Evolutionary conservation across 2,329 filamentous ascomycete species (phyloP).

Genomic region (Grosmannia clavigera): DNA sequence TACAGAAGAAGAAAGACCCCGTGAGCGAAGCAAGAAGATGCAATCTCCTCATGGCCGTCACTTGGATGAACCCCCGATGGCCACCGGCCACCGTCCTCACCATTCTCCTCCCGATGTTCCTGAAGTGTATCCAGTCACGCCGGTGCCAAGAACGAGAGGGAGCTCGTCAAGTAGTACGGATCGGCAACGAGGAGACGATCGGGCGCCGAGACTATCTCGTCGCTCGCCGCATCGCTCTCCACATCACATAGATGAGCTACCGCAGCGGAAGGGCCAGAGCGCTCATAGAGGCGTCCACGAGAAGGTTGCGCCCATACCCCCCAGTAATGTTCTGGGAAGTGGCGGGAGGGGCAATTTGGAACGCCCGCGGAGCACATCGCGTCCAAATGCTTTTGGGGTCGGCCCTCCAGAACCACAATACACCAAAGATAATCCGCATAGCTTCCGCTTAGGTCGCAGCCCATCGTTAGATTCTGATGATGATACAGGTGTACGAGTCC

Average conservation of each 20-base stretch:
- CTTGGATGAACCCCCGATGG: constrained; percentile 17
- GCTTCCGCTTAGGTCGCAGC: constrained; percentile 24
- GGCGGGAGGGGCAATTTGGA: constrained; percentile 17
- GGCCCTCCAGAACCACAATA: constrained; percentile 16
- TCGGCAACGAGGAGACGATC: constrained; percentile 7
- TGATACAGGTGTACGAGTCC: constrained; percentile 12
- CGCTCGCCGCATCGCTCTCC: constrained; percentile 8
- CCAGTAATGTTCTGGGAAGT: constrained; percentile 18
- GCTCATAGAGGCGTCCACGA: constrained; percentile 28
- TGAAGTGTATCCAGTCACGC: constrained; percentile 16
- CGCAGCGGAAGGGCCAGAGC: constrained; percentile 22
- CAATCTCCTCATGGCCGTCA: constrained; percentile 10
- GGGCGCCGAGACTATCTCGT: not conserved
- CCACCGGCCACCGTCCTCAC: constrained; percentile 21
- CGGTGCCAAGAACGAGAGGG: constrained; percentile 1
- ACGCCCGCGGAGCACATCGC: constrained; percentile 17
- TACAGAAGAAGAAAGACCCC: constrained; percentile 20
- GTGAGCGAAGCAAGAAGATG: constrained; percentile 13
- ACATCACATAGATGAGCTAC: constrained; percentile 19
- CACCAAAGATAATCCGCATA: constrained; percentile 26
- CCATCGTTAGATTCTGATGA: constrained; percentile 28
- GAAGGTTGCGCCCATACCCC: constrained; percentile 29
- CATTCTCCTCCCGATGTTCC: constrained; percentile 15
- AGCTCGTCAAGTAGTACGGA: constrained; percentile 10
- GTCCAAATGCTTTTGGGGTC: constrained; percentile 4